Conservation (phyloP, 140 eudicot genomes). For the Senecio squalidus region DNA sequence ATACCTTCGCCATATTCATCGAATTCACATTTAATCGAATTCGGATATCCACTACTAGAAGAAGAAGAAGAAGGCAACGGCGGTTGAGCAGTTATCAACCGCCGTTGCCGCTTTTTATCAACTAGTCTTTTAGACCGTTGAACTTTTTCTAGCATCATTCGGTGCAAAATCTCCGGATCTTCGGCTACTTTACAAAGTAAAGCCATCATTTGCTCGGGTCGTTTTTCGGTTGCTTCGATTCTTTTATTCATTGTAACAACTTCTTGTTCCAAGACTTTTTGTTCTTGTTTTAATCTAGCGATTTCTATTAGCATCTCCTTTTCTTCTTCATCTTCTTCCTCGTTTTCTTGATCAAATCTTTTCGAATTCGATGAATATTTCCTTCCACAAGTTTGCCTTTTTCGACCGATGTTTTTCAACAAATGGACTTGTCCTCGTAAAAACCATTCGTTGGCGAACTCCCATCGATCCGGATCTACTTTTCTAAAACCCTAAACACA, state of each 20-base stretch:
- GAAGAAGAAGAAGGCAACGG: not conserved
- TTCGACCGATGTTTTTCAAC: conserved; percentile 29
- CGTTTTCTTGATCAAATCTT: not conserved
- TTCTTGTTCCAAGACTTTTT: conserved; percentile 42
- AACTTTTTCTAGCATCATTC: conserved; percentile 41
- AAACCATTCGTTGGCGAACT: conserved; percentile 46
- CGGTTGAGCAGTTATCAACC: not conserved
- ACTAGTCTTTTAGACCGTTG: conserved; percentile 18
- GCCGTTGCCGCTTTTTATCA: conserved; percentile 26
- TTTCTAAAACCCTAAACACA: conserved; percentile 37
- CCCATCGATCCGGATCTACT: conserved; percentile 54
- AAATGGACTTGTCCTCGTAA: conserved; percentile 46
- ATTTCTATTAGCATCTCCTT: conserved; percentile 43
- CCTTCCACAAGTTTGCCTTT: conserved; percentile 15
- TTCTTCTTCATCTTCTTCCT: conserved; percentile 30
- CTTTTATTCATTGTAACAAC: conserved; percentile 45
- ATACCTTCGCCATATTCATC: conserved; percentile 19
- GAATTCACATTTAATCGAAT: conserved; percentile 29
- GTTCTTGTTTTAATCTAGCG: conserved; percentile 47
- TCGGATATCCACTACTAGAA: conserved; percentile 17
- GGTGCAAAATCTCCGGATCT: conserved; percentile 51
- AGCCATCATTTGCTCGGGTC: conserved; percentile 73
- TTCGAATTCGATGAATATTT: not conserved
- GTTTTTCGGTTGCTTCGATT: conserved; percentile 43
- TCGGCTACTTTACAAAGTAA: conserved; percentile 49